Evolutionary conservation across 2,329 filamentous ascomycete genomes (phyloP).

Genomic region (Fusarium protoensiforme): DNA sequence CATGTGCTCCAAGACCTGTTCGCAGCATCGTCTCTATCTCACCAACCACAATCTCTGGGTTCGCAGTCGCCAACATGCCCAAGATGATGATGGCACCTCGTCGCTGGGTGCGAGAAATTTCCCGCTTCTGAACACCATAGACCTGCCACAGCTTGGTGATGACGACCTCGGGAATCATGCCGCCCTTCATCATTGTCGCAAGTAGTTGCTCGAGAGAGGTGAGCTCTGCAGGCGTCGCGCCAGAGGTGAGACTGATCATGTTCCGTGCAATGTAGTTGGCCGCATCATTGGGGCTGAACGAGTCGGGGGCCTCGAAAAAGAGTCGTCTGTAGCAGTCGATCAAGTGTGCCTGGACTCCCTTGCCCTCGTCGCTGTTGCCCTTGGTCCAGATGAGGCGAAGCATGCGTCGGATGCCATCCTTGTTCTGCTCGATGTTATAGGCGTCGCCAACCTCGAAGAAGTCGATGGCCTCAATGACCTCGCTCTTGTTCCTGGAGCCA

Average conservation of each 20-base stretch:
- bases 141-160: conserved; percentile 97
- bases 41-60: conserved; percentile 90
- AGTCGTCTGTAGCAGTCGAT: conserved; percentile 97
- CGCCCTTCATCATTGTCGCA: conserved; percentile 97
- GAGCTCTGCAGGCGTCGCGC: conserved; percentile 91
- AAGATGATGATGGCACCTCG: conserved; percentile 95
- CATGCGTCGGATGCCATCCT: conserved; percentile 93
- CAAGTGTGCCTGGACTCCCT: conserved; percentile 94
- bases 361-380: conserved; percentile 98
- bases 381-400: conserved; percentile 98
- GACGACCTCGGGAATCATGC: conserved; percentile 85
- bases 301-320: conserved; percentile 94
- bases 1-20: conserved; percentile 85
- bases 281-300: conserved; percentile 87
- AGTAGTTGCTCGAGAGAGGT: conserved; percentile 95
- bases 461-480: conserved; percentile 98
- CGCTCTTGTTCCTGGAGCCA: conserved; percentile 95
- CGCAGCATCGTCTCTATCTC: conserved; percentile 96
- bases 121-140: conserved; percentile 91
- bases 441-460: conserved; percentile 96
- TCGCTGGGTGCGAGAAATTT: conserved; percentile 91
- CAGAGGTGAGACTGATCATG: conserved; percentile 99
- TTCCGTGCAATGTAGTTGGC: conserved; percentile 97
- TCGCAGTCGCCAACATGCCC: conserved; percentile 94
- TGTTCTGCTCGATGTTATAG: conserved; percentile 95